Evolutionary conservation across 2,329 filamentous ascomycete species (phyloP).

Genomic region (Cladobotryum mycophilum): DNA sequence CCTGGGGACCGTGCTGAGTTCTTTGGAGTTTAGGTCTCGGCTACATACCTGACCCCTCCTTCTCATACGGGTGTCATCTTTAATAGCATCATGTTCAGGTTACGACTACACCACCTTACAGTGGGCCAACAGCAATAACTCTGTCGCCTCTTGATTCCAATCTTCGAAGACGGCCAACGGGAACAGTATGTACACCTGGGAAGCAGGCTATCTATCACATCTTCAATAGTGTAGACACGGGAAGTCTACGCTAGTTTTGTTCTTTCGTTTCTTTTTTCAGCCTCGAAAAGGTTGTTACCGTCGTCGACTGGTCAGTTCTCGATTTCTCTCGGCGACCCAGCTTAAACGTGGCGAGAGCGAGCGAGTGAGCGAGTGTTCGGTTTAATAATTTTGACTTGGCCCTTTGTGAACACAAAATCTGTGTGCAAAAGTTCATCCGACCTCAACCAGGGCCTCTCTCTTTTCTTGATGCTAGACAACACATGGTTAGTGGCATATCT

Average conservation of each 20-base stretch:
- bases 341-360: too few relatives aligned
- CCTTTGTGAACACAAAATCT: too few relatives aligned
- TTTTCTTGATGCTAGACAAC: too few relatives aligned
- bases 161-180: background rate
- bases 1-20: background rate
- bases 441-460: too few relatives aligned
- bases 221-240: background rate
- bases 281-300: background rate
- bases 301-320: too few relatives aligned
- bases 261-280: background rate
- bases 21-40: slow-evolving; percentile 1
- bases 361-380: too few relatives aligned
- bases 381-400: too few relatives aligned
- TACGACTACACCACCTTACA: too few relatives aligned
- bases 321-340: too few relatives aligned
- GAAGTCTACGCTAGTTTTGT: background rate
- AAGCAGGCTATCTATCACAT: background rate
- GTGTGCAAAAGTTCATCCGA: too few relatives aligned
- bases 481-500: too few relatives aligned
- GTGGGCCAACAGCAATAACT: background rate
- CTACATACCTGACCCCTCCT: slow-evolving; percentile 4
- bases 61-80: background rate
- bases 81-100: too few relatives aligned
- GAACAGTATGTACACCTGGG: background rate
- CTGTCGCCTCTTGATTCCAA: background rate